These are phyloP conservation scores for Pelagomonas calceolata DNA, from an alignment of 108 stramenopile species.

Conservation along the genomic window DNA sequence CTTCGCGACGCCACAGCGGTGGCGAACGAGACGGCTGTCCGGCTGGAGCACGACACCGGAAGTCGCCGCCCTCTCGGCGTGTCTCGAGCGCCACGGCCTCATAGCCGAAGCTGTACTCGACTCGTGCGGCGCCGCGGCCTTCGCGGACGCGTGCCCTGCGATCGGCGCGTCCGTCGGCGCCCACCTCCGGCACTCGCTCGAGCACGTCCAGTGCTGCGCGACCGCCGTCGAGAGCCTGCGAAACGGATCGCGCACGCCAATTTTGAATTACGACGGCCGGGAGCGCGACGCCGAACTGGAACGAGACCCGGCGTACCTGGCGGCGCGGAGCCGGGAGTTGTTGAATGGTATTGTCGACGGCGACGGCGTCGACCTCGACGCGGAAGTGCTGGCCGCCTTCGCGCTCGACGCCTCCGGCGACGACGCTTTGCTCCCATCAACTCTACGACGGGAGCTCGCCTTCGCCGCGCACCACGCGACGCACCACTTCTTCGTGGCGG, in stretches of 20 bases:
- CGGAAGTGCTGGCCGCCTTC: neutral
- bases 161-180: constrained; percentile 68
- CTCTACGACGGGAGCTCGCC: constrained; percentile 66
- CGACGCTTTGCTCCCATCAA: constrained; percentile 15
- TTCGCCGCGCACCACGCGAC: constrained; percentile 82
- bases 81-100: too few relatives aligned
- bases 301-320: neutral
- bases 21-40: too few relatives aligned
- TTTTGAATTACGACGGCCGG: constrained; percentile 4
- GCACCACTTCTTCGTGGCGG: constrained; percentile 83
- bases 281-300: constrained; percentile 6
- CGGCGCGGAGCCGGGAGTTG: neutral
- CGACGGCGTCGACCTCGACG: neutral
- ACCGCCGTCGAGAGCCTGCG: neutral
- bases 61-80: too few relatives aligned
- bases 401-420: neutral
- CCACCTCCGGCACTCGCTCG: constrained; percentile 80
- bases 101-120: neutral
- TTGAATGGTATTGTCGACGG: neutral
- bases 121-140: constrained; percentile 1
- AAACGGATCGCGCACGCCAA: neutral
- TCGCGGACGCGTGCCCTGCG: constrained; percentile 42
- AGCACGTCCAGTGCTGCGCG: constrained; percentile 50
- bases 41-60: too few relatives aligned
- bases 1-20: too few relatives aligned